phyloP scores from a whole-genome alignment of 169 alveolate genomes.

The Plasmodium gallinaceum region DNA sequence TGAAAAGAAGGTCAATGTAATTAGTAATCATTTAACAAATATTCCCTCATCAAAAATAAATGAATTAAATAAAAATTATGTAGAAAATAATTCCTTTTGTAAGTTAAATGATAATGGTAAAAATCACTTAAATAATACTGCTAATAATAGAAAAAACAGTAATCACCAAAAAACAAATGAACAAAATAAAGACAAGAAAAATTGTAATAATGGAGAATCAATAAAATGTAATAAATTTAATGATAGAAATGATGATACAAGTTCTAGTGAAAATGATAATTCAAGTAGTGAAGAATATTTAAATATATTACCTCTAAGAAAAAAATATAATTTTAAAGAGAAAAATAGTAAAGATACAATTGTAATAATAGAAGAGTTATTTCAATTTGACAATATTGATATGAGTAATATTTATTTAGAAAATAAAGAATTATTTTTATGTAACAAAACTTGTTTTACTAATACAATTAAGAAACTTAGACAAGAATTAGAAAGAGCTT shows the following conservation, averaged over 20 bases:
- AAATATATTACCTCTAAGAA: conserved; percentile 64
- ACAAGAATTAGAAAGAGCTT: conserved; percentile 37
- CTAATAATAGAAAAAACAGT: too few species aligned
- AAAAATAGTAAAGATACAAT: conserved; percentile 55
- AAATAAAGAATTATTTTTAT: conserved; percentile 39
- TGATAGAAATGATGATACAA: neutral
- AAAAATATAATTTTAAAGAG: conserved; percentile 45
- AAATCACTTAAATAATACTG: too few species aligned
- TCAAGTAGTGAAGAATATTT: conserved; percentile 11
- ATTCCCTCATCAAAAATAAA: neutral
- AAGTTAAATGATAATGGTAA: neutral
- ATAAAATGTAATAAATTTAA: neutral
- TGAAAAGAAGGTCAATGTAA: neutral
- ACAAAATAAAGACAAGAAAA: too few species aligned
- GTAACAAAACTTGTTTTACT: conserved; percentile 66
- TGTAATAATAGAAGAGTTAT: conserved; percentile 58
- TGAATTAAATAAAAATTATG: neutral
- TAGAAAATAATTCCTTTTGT: neutral
- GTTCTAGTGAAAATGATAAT: neutral
- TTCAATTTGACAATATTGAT: conserved; percentile 69
- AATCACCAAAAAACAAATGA: too few species aligned
- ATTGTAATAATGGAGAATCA: neutral
- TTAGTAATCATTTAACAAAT: neutral
- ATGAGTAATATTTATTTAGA: conserved; percentile 43
- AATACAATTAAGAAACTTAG: conserved; percentile 69